Conservation (phyloP, 768 basidiomycete species). For the Leccinum disarticulatum region DNA sequence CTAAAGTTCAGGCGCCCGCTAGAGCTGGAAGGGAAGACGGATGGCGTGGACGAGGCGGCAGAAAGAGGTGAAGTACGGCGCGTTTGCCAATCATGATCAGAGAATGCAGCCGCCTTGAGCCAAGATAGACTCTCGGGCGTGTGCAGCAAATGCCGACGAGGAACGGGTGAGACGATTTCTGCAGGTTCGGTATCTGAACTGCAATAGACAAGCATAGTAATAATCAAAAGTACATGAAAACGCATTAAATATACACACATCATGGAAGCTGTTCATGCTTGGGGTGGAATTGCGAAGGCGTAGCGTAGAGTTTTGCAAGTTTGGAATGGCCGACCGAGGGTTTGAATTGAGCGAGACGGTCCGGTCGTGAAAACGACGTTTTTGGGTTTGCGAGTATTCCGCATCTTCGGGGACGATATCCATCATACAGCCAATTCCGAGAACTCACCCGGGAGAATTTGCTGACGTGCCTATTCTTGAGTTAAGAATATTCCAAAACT, state of each 20-base stretch:
- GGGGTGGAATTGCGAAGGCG: slow-evolving; percentile 19
- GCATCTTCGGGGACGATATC: slow-evolving; percentile 13
- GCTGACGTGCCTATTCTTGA: neutral
- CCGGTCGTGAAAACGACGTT: slow-evolving; percentile 6
- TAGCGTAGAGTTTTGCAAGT: slow-evolving; percentile 8
- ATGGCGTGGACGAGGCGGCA: slow-evolving; percentile 28
- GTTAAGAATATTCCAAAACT: slow-evolving; percentile 1
- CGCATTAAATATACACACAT: slow-evolving; percentile 11
- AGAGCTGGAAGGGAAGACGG: slow-evolving; percentile 23
- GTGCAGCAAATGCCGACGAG: slow-evolving; percentile 65
- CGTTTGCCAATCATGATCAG: slow-evolving; percentile 41
- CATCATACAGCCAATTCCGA: slow-evolving; percentile 11
- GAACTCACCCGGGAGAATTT: neutral
- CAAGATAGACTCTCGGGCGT: slow-evolving; percentile 58
- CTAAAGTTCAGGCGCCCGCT: slow-evolving; percentile 40
- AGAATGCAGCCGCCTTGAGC: slow-evolving; percentile 47
- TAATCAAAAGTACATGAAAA: neutral
- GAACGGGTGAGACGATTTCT: slow-evolving; percentile 62
- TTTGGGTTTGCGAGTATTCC: slow-evolving; percentile 6
- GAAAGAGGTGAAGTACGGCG: slow-evolving; percentile 48
- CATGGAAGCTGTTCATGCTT: slow-evolving; percentile 14
- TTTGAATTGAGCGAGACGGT: slow-evolving; percentile 18
- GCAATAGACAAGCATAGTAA: neutral
- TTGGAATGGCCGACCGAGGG: slow-evolving; percentile 2
- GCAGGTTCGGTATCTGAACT: slow-evolving; percentile 32